phyloP scores from a whole-genome alignment of 768 basidiomycete genomes.

The Auricularia cornea region DNA sequence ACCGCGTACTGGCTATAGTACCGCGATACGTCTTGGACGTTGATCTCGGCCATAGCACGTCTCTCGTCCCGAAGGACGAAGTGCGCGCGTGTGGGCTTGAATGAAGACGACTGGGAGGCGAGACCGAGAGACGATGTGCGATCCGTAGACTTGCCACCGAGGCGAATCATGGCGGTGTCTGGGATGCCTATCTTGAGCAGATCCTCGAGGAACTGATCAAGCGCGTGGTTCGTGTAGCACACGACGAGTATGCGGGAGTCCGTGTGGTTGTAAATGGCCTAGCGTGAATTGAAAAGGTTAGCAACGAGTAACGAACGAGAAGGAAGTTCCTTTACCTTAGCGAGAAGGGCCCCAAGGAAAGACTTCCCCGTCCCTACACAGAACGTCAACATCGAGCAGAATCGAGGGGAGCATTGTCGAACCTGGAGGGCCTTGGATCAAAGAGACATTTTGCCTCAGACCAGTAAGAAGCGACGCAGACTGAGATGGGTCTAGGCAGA shows the following conservation, averaged over 20 bases:
- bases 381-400: background rate
- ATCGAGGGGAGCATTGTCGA: constrained; percentile 14
- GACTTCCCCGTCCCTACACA: constrained; percentile 62
- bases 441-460: constrained; percentile 45
- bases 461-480: constrained; percentile 37
- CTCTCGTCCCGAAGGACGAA: background rate
- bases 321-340: constrained; percentile 30
- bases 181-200: constrained; percentile 55
- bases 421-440: constrained; percentile 72
- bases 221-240: constrained; percentile 68
- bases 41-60: constrained; percentile 35
- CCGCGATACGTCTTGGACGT: constrained; percentile 30
- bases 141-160: constrained; percentile 47
- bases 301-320: background rate
- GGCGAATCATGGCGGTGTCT: constrained; percentile 38
- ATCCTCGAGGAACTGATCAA: constrained; percentile 61
- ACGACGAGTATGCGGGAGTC: constrained; percentile 51
- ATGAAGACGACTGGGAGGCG: constrained; percentile 26
- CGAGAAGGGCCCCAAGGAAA: constrained; percentile 60
- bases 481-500: constrained; percentile 47
- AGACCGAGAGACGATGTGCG: constrained; percentile 40
- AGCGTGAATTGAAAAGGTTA: background rate
- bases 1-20: constrained; percentile 18
- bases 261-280: constrained; percentile 37
- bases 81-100: constrained; percentile 13